phyloP scores from a whole-genome alignment of 2,329 filamentous ascomycete genomes.

The Dendrostoma leiphaemia region DNA sequence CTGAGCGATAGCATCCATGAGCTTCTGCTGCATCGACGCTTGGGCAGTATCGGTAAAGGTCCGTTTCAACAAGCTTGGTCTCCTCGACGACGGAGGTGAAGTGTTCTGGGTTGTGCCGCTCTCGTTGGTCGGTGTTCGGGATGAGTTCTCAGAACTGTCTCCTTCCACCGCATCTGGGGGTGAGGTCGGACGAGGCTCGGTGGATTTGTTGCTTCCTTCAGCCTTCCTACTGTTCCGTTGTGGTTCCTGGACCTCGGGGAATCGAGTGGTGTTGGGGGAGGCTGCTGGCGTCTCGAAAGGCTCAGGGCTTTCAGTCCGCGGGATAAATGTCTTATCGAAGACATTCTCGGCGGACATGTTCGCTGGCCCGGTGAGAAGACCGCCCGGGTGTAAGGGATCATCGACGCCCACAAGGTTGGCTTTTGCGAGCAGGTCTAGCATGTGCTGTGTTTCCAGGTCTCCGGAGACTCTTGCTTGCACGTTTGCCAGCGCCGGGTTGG shows the following conservation, averaged over 20 bases:
- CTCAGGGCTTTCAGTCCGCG: conserved; percentile 51
- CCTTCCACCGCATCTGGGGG: conserved; percentile 18
- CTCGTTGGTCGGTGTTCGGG: conserved; percentile 55
- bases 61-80: conserved; percentile 67
- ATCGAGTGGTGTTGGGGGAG: conserved; percentile 30
- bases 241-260: conserved; percentile 16
- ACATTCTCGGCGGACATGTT: conserved; percentile 71
- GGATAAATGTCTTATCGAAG: conserved; percentile 79
- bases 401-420: conserved; percentile 75
- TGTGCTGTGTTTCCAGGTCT: conserved; percentile 82
- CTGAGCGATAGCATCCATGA: conserved; percentile 81
- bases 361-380: conserved; percentile 79
- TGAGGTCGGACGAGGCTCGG: background rate
- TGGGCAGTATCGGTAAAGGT: conserved; percentile 83
- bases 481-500: conserved; percentile 72
- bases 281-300: conserved; percentile 33
- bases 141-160: conserved; percentile 47
- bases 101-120: conserved; percentile 51
- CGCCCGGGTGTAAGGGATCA: conserved; percentile 42
- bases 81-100: conserved; percentile 56
- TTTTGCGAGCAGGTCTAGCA: conserved; percentile 83
- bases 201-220: background rate
- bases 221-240: background rate
- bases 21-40: conserved; percentile 73
- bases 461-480: conserved; percentile 81